These are phyloP conservation scores for Alternaria sp. DNA, from an alignment of 2,329 filamentous ascomycete species.

Conservation along the genomic window DNA sequence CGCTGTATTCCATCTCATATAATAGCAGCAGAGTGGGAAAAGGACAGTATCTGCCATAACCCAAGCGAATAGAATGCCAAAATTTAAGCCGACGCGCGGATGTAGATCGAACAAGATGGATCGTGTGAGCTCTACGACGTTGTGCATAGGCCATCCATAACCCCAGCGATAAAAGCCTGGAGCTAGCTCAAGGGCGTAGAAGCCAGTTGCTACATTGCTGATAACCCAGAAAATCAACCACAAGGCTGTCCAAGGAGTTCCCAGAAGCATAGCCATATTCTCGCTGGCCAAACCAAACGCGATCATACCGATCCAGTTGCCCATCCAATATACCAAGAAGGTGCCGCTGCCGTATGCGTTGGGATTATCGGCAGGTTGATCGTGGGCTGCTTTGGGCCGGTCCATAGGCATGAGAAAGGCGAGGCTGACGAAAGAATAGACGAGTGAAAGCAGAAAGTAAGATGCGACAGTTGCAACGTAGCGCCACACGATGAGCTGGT, in stretches of 20 bases:
- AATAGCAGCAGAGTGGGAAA: slow-evolving; percentile 60
- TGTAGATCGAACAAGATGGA: slow-evolving; percentile 68
- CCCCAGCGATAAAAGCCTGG: slow-evolving; percentile 68
- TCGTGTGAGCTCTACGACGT: slow-evolving; percentile 67
- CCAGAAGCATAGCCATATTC: slow-evolving; percentile 70
- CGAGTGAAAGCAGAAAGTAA: slow-evolving; percentile 68
- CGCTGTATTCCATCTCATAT: slow-evolving; percentile 52
- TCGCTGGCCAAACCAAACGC: slow-evolving; percentile 70
- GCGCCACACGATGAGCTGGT: slow-evolving; percentile 67
- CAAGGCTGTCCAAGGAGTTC: slow-evolving; percentile 68
- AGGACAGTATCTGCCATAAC: slow-evolving; percentile 59
- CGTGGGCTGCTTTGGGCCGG: slow-evolving; percentile 56
- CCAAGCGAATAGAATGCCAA: slow-evolving; percentile 68
- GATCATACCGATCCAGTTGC: slow-evolving; percentile 69
- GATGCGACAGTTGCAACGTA: slow-evolving; percentile 63
- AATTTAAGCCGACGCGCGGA: slow-evolving; percentile 65
- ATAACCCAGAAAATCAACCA: slow-evolving; percentile 75
- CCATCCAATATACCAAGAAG: slow-evolving; percentile 70
- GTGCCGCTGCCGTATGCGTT: slow-evolving; percentile 65
- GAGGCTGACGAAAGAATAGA: slow-evolving; percentile 68
- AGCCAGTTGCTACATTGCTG: slow-evolving; percentile 67
- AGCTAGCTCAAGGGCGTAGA: slow-evolving; percentile 66
- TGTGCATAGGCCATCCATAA: slow-evolving; percentile 70
- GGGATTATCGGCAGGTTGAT: slow-evolving; percentile 55
- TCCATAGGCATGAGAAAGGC: slow-evolving; percentile 69